phyloP scores from a whole-genome alignment of 306 rosid species.

The Psophocarpus tetragonolobus region DNA sequence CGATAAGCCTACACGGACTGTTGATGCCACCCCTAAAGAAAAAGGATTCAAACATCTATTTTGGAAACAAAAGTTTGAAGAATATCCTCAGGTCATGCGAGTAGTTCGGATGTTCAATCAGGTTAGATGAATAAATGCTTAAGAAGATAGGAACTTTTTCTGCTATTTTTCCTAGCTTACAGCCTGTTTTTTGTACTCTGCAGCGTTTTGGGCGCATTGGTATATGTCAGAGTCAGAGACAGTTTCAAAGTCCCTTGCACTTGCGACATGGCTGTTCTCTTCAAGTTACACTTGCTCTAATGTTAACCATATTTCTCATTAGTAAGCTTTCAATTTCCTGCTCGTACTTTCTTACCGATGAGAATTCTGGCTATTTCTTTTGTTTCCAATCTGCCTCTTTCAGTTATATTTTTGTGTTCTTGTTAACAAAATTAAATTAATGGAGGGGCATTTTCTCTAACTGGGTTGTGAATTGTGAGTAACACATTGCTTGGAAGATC shows the following conservation, averaged over 20 bases:
- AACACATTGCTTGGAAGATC: neutral
- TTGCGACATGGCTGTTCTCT: slow-evolving; percentile 61
- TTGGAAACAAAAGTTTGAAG: slow-evolving; percentile 69
- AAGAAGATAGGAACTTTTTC: neutral
- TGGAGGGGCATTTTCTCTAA: neutral
- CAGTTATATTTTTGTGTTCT: neutral
- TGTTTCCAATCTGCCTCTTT: neutral
- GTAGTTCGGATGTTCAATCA: slow-evolving; percentile 60
- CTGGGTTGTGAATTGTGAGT: neutral
- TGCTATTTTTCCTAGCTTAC: slow-evolving; percentile 12
- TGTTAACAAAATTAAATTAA: neutral
- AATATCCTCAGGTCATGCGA: slow-evolving; percentile 58
- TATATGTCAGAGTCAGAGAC: slow-evolving; percentile 59
- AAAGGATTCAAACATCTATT: slow-evolving; percentile 64
- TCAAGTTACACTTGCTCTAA: slow-evolving; percentile 72
- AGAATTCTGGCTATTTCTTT: neutral
- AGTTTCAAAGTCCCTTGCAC: slow-evolving; percentile 51
- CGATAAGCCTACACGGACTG: slow-evolving; percentile 29
- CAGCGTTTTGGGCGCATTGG: slow-evolving; percentile 58
- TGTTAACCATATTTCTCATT: slow-evolving; percentile 74
- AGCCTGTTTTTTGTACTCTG: slow-evolving; percentile 18
- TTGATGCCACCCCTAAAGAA: slow-evolving; percentile 79
- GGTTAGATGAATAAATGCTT: slow-evolving; percentile 50
- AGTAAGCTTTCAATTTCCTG: slow-evolving; percentile 61
- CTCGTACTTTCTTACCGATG: neutral